Evolutionary conservation across 805 yeast species (phyloP), one percentile per base, ranked within the genome.

Genomic region (Nakazawaea peltata): DNA sequence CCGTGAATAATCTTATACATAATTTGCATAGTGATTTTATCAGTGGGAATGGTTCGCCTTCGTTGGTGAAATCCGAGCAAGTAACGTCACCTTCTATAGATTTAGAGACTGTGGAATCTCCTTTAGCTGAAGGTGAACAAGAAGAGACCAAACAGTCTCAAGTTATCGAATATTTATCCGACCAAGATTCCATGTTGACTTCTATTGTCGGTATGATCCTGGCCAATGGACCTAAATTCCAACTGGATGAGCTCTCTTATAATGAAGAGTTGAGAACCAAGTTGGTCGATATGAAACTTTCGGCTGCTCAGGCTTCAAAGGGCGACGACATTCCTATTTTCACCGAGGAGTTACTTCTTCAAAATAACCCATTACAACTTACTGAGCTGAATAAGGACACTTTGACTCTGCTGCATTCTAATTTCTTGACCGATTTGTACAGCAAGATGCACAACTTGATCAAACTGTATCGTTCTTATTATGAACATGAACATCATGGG

Each of bases 381-480:
- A 16, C 25, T 3, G 34, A 36, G 19, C 12, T 10, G 7, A 31
- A 36, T 22, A 28, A 30, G 27, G 19, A 18, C 4, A 16, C 11
- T 5, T 21, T 36, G 13, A 4, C 4, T 3, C 11, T 26, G 19
- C 3, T 25, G 6, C 39, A 36, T 30, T 36, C 39, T 2, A 15
- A 26, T 8, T 30, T 30, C 28, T 21, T 36, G n/a, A n/a, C 30
- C 22, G 31, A 30, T 17, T 11, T 36, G 11, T 36, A 21, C 28
- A 26, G 28, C 8, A 19, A 36, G 16, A 36, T 36, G 39, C 39
- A 36, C 19, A 36, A 36, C n/a, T 26, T 36, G 24, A 30, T 36
- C 34, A 36, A 30, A 15, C 10, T 30, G n/a, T 30, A 12, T 15
- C 39, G 30, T 27, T 17, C 12, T 3, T 24, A 19, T 27, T 26